Base-by-base conservation (phyloP, 2,329 filamentous ascomycete genomes). In the Diaporthe ilicicola region DNA sequence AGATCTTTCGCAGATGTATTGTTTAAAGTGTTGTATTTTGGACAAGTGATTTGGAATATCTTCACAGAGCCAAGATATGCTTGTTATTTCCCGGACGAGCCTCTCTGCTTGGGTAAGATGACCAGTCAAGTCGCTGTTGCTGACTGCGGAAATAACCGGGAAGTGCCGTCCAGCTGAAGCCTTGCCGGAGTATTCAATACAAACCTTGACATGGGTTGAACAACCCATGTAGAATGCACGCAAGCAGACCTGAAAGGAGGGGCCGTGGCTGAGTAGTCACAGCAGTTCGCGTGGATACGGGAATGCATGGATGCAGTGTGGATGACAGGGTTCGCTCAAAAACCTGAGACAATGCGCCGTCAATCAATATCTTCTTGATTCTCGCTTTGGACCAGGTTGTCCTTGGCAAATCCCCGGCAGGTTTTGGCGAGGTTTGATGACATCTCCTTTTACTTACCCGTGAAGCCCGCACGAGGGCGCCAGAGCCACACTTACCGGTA, bases 341-440 rank as follows among this genome's bases (percentile, higher is more conserved):
- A 64, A 37, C 59, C 46, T 62, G 69, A 71, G 54, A 71, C 53
- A 42, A 44, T 27, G 50, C 61, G 53, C 24, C 39, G 64, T 55
- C 54, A 64, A 71, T 71, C 69, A 55, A 48, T 64, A 71, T 71
- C 54, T 50, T 34, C 69, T 42, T 69, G 56, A 51, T 51, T 53
- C 56, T 53, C 55, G 55, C 24, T 39, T 22, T 50, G 34, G 44
- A 42, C 64, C 53, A 55, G 56, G 34, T 27, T 55, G 34, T 44
- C 59, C 59, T 66, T 70, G 56, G 37, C 68, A 51, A 59, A 37
- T 59, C 22, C 53, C 53, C n/a, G 46, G 29, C 37, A 48, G 51
- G 65, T 59, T 59, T 59, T 59, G 53, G 53, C 37, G 65, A 68
- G 19, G 51, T 56, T 68, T 56, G 42, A 56, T 39, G 50, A 54